A percentile compares a stretch with the other conserved stretches of the same genome.
These are phyloP conservation scores for Coniochaeta sp. DNA, from an alignment of 2,329 filamentous ascomycete genomes.

Conservation along the genomic window DNA sequence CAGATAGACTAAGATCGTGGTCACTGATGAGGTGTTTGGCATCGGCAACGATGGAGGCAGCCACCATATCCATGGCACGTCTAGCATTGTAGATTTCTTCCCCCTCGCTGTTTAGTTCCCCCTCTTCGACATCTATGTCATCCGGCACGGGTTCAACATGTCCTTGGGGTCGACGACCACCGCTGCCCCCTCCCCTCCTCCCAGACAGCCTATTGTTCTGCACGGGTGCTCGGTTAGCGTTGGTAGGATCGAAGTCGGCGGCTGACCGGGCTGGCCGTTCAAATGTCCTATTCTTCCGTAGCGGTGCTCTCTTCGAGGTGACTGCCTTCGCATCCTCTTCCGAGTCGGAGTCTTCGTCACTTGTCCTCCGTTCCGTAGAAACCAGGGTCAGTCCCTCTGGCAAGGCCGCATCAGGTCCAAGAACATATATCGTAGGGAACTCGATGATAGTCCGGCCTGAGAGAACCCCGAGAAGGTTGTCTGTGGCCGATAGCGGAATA, in stretches of 20 bases:
- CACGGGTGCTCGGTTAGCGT: not conserved
- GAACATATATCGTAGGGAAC: slow-evolving; percentile 63
- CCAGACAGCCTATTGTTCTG: not conserved
- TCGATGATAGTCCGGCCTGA: slow-evolving; percentile 56
- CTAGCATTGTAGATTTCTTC: not conserved
- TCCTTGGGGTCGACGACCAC: not conserved
- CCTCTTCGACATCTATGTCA: not conserved
- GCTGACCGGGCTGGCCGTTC: not conserved
- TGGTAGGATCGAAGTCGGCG: not conserved
- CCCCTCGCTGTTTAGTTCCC: not conserved
- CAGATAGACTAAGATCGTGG: not conserved
- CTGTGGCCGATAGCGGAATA: slow-evolving; percentile 42
- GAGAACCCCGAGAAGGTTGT: slow-evolving; percentile 45
- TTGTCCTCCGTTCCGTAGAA: slow-evolving; percentile 11
- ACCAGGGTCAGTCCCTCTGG: slow-evolving; percentile 16
- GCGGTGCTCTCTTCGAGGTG: not conserved
- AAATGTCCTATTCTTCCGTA: not conserved
- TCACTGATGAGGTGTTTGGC: not conserved
- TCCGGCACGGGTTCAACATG: not conserved
- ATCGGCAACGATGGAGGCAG: not conserved
- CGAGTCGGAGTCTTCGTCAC: not conserved
- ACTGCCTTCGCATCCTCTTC: not conserved
- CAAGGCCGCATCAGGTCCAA: slow-evolving; percentile 25
- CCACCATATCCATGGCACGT: not conserved
- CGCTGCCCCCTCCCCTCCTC: not conserved